Evolutionary conservation across 140 eudicot species (phyloP).

Genomic region (Bidens hawaiensis): DNA sequence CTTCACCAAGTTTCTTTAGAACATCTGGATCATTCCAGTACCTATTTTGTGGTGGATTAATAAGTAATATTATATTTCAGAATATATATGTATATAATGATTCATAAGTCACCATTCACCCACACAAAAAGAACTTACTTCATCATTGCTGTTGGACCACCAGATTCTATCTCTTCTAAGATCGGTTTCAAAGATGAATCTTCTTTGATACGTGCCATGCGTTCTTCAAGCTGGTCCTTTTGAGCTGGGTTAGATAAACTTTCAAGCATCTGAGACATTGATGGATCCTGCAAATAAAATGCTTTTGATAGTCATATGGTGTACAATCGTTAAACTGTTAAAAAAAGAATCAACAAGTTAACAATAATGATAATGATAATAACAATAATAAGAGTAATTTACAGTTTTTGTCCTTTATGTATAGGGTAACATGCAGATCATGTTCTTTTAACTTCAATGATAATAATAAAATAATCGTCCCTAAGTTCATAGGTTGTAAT

Average conservation of each 20-base stretch:
- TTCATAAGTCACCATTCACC: not conserved
- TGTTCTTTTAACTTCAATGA: no score
- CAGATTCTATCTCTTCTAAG: conserved; percentile 82
- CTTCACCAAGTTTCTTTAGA: conserved; percentile 83
- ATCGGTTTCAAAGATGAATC: conserved; percentile 89
- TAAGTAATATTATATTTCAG: not conserved
- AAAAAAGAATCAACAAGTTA: not conserved
- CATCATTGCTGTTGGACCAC: conserved; percentile 99
- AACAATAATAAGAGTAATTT: no score
- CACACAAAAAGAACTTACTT: conserved; percentile 32
- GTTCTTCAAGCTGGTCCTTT: conserved; percentile 77
- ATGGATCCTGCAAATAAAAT: conserved; percentile 43
- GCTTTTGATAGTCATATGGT: not conserved
- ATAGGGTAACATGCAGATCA: no score
- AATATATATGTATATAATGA: not conserved
- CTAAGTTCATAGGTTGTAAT: no score
- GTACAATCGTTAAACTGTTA: not conserved
- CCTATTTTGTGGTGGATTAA: conserved; percentile 36
- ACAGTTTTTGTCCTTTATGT: no score
- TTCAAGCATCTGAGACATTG: conserved; percentile 91
- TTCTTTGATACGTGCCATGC: conserved; percentile 78
- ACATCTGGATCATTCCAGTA: conserved; percentile 92
- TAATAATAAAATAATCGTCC: no score
- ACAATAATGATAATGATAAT: not conserved
- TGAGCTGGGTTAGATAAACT: conserved; percentile 68